phyloP scores from a whole-genome alignment of 495 filamentous ascomycete species.

The Coniosporium apollinis region DNA sequence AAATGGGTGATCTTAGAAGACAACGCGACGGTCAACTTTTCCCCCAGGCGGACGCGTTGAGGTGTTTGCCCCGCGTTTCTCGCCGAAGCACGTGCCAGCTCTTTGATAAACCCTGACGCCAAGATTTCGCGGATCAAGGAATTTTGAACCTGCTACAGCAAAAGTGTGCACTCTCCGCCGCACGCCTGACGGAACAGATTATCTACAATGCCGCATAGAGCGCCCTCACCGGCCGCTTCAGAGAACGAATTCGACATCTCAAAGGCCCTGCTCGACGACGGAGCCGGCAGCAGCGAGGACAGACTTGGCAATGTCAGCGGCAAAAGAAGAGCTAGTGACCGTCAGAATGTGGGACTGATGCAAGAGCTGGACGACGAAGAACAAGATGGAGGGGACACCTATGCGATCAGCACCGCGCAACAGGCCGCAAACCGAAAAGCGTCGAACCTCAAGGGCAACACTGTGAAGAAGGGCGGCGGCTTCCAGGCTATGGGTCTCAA shows the following conservation, averaged over 20 bases:
- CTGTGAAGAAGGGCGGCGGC: conserved; percentile 82
- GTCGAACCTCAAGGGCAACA: conserved; percentile 64
- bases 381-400: conserved; percentile 62
- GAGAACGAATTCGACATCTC: conserved; percentile 89
- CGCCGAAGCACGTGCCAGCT: too few species aligned
- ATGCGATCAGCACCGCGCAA: conserved; percentile 75
- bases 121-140: too few species aligned
- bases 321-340: too few species aligned
- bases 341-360: too few species aligned
- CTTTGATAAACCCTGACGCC: too few species aligned
- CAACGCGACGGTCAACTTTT: too few species aligned
- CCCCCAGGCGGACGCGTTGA: too few species aligned
- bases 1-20: too few species aligned
- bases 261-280: conserved; percentile 49
- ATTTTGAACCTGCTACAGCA: too few species aligned
- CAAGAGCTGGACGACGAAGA: conserved; percentile 30
- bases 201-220: conserved; percentile 37
- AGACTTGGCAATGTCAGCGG: conserved; percentile 20
- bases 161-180: too few species aligned
- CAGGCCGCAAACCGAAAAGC: conserved; percentile 72
- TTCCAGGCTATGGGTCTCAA: conserved; percentile 94
- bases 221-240: conserved; percentile 64
- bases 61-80: too few species aligned
- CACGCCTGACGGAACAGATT: too few species aligned
- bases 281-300: conserved; percentile 31